Base-by-base conservation (phyloP, 2,329 filamentous ascomycete genomes). In the Parastagonospora nodorum region DNA sequence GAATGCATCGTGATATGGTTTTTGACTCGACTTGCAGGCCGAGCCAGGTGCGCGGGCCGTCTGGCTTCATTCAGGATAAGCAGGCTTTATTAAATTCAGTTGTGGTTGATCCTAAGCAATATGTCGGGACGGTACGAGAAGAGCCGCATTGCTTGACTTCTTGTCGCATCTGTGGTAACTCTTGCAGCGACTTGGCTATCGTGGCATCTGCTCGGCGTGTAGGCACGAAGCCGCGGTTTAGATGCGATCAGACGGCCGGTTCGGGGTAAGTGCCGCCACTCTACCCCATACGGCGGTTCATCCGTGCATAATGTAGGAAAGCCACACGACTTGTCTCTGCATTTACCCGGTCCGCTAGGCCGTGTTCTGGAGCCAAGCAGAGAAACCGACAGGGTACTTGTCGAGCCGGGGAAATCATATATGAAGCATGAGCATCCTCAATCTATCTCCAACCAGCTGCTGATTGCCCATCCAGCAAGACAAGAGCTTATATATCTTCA, bases 311-410 rank as follows among this genome's bases (percentile, higher is more conserved):
- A 53, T 50, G 50, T 52, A 28, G 47, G 31, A 36, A 35, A 55
- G 55, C 60, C 58, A 61, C 55, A 58, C 41, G 24, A 57, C 45
- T 61, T 42, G 50, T 42, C 46, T 43, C 31, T 48, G 54, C 38
- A 67, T 62, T 68, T 70, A 69, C 39, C 66, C 67, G 67, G 65
- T 66, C 65, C 62, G 63, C 49, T 61, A 45, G 58, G 57, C 64
- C 63, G 60, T 53, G 28, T 29, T 45, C 52, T 64, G 50, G 38
- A 50, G 50, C 56, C 56, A 60, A 57, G 57, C 49, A 43, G 41
- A 50, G 19, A 55, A 41, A 50, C 50, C 40, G 30, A 57, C 48
- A 46, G 47, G 54, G 48, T 46, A 51, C 35, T 50, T 38, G 33
- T 27, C 53, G 42, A 48, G 29, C 48, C 35, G 42, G 44, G 48